These are phyloP conservation scores for Lentinula lateritia DNA, from an alignment of 768 basidiomycete species.

Conservation along the genomic window DNA sequence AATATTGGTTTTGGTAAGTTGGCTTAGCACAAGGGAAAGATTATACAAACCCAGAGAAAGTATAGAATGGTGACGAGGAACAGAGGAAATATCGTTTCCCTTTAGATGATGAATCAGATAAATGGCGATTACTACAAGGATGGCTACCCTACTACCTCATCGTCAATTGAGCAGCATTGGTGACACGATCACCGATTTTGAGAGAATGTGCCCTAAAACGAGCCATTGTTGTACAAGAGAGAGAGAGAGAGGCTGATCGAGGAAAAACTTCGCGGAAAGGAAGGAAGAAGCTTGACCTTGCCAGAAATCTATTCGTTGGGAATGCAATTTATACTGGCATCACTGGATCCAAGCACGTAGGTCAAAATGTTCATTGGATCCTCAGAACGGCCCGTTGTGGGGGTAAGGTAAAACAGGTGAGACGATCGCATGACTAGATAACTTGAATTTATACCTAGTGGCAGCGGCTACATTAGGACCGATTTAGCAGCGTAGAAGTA, in stretches of 20 bases:
- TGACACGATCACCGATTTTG: slow-evolving; percentile 25
- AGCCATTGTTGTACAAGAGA: neutral
- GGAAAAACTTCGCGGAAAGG: neutral
- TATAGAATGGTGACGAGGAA: slow-evolving; percentile 30
- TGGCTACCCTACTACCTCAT: slow-evolving; percentile 10
- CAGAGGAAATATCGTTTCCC: slow-evolving; percentile 25
- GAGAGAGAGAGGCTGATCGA: neutral
- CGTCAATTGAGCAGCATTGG: slow-evolving; percentile 24
- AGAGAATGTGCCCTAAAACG: slow-evolving; percentile 23
- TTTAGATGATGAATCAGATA: neutral
- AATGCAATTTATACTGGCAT: neutral
- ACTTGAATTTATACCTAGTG: neutral
- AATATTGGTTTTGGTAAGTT: too few relatives aligned
- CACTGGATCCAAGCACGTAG: neutral
- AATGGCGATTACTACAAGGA: neutral
- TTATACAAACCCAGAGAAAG: slow-evolving; percentile 25
- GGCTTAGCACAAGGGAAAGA: neutral
- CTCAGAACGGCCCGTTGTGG: neutral
- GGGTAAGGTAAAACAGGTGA: neutral
- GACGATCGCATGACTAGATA: neutral
- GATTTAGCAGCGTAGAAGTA: neutral
- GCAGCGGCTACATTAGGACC: neutral
- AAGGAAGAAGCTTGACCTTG: neutral
- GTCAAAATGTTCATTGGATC: neutral
- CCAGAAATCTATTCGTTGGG: neutral